Conservation (phyloP, 208 protist genomes). For the Trypanosomatidae sp. region DNA sequence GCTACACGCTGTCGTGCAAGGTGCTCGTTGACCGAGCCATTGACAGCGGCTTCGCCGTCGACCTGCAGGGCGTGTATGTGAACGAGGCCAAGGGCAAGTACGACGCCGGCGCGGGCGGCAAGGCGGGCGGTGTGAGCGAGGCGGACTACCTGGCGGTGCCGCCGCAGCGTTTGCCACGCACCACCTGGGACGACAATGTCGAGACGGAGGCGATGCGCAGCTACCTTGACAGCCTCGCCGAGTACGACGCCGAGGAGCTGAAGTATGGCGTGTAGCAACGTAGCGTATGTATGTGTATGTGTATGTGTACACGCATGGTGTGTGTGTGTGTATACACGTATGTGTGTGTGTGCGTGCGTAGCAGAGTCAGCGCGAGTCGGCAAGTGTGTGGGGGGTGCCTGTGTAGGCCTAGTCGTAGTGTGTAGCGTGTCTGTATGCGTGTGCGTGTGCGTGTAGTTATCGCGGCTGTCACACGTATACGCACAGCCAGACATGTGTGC, state of each 20-base stretch:
- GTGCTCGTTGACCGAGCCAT: conserved; percentile 76
- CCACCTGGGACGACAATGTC: conserved; percentile 77
- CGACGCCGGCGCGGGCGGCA: conserved; percentile 11
- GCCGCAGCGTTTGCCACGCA: conserved; percentile 27
- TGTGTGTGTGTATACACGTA: background rate
- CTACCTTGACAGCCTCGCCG: conserved; percentile 71
- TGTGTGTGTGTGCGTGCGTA: background rate
- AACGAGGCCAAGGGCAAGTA: conserved; percentile 55
- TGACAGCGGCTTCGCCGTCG: conserved; percentile 76
- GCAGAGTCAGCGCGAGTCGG: background rate
- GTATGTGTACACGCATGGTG: background rate
- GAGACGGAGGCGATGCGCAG: conserved; percentile 77
- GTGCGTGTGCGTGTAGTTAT: too few relatives aligned
- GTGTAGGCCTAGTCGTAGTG: too few relatives aligned
- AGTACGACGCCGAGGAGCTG: conserved; percentile 78
- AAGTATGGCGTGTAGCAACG: conserved; percentile 81
- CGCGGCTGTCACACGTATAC: too few relatives aligned
- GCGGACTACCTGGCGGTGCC: conserved; percentile 79
- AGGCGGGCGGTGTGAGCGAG: conserved; percentile 19
- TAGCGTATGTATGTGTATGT: too few relatives aligned
- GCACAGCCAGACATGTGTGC: background rate
- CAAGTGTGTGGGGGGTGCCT: too few relatives aligned
- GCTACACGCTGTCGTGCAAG: conserved; percentile 51
- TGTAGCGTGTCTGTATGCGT: too few relatives aligned
- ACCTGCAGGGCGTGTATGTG: conserved; percentile 68